Conservation (phyloP, 805 yeast genomes). For the Sungouiella thailandica region DNA sequence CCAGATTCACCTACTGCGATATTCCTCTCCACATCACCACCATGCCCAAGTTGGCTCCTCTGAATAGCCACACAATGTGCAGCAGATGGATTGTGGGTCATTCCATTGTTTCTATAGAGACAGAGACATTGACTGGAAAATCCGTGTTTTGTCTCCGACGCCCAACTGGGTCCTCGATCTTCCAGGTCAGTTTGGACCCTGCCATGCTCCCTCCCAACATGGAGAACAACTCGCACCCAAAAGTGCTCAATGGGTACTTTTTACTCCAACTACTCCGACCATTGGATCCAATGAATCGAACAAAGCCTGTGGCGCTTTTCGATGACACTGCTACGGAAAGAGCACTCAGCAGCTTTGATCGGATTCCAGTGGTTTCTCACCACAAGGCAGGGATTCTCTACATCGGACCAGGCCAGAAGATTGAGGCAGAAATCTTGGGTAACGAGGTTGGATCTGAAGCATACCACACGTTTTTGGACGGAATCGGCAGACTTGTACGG, state of each 20-base stretch:
- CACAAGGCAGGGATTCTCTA: conserved; percentile 78
- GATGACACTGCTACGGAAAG: conserved; percentile 41
- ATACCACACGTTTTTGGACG: conserved; percentile 54
- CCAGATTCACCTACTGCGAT: conserved; percentile 62
- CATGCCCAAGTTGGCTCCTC: neutral
- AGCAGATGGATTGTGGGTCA: conserved; percentile 60
- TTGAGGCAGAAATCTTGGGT: conserved; percentile 59
- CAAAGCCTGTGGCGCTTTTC: conserved; percentile 47
- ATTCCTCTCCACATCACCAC: conserved; percentile 44
- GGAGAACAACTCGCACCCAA: conserved; percentile 13
- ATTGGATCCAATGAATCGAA: conserved; percentile 24
- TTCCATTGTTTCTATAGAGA: conserved; percentile 52
- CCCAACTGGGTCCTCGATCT: conserved; percentile 59
- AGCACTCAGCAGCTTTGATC: conserved; percentile 60
- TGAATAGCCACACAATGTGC: neutral
- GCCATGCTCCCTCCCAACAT: conserved; percentile 4
- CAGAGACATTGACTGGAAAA: conserved; percentile 48
- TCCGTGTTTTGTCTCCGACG: conserved; percentile 50
- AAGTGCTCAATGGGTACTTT: conserved; percentile 35
- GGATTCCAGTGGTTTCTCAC: conserved; percentile 72
- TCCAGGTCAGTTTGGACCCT: conserved; percentile 40
- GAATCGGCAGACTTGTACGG: conserved; percentile 57
- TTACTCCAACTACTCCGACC: conserved; percentile 49
- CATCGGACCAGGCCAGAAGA: conserved; percentile 60
- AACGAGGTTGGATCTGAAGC: conserved; percentile 61